These are phyloP conservation scores for Tetrahymena borealis DNA, from an alignment of 73 alveolate genomes.

Conservation along the genomic window DNA sequence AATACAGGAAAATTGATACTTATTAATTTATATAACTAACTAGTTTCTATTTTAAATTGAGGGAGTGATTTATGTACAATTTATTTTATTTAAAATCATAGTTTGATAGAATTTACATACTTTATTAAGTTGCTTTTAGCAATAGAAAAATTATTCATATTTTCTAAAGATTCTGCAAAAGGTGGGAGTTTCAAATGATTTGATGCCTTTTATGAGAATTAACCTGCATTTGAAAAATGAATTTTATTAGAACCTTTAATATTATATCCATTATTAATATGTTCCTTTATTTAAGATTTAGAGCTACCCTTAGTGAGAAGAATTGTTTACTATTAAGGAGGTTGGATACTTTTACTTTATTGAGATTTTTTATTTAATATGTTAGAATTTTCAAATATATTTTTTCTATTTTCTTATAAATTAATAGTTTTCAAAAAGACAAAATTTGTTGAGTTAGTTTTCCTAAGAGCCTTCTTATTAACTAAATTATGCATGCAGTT, in stretches of 20 bases:
- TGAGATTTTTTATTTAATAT: too few relatives aligned
- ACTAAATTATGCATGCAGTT: not conserved
- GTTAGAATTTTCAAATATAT: too few relatives aligned
- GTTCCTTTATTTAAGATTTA: not conserved
- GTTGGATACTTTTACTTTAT: not conserved
- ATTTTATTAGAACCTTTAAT: not conserved
- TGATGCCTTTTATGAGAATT: not conserved
- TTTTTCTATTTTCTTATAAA: not conserved
- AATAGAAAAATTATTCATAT: not conserved
- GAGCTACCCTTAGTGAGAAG: not conserved
- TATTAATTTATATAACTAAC: too few relatives aligned
- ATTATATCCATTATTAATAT: not conserved
- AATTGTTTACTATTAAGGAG: not conserved
- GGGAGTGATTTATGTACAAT: too few relatives aligned
- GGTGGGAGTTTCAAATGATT: not conserved
- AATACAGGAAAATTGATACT: too few relatives aligned
- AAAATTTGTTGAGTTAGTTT: not conserved
- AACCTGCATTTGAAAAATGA: not conserved
- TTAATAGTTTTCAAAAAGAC: not conserved
- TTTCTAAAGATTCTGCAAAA: not conserved
- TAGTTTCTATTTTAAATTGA: too few relatives aligned
- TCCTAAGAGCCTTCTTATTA: not conserved
- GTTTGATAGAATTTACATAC: not conserved
- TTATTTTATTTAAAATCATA: not conserved
- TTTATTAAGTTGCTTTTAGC: not conserved